Evolutionary conservation across 2,329 filamentous ascomycete species (phyloP).

Genomic region (Paracoccidioides brasiliensis): DNA sequence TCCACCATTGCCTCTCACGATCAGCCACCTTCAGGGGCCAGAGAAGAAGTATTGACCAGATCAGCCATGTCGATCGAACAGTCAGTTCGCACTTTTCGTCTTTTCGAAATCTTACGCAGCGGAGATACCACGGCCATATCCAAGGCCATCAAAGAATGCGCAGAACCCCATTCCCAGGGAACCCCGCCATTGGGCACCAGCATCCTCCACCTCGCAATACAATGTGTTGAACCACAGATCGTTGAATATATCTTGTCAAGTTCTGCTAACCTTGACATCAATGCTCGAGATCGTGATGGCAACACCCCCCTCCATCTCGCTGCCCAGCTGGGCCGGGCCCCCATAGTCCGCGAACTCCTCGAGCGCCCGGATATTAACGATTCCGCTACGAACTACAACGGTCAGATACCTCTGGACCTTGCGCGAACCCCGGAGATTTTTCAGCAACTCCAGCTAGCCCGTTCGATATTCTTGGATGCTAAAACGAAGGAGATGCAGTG

Average conservation of each 20-base stretch:
- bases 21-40: slow-evolving; percentile 16
- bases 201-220: slow-evolving; percentile 82
- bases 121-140: slow-evolving; percentile 86
- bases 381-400: slow-evolving; percentile 68
- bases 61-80: slow-evolving; percentile 59
- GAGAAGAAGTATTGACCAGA: slow-evolving; percentile 16
- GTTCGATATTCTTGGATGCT: slow-evolving; percentile 77
- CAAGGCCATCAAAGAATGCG: slow-evolving; percentile 55
- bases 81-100: slow-evolving; percentile 83
- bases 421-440: slow-evolving; percentile 90
- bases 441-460: slow-evolving; percentile 79
- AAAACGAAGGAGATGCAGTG: slow-evolving; percentile 76
- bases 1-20: slow-evolving; percentile 18
- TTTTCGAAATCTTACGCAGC: slow-evolving; percentile 82
- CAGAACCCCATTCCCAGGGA: slow-evolving; percentile 37
- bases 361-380: slow-evolving; percentile 80
- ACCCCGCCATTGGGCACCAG: slow-evolving; percentile 55
- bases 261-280: slow-evolving; percentile 64
- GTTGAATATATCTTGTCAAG: slow-evolving; percentile 86
- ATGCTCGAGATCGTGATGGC: slow-evolving; percentile 80
- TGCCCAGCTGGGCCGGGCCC: slow-evolving; percentile 63
- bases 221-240: slow-evolving; percentile 84
- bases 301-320: slow-evolving; percentile 89
- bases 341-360: slow-evolving; percentile 70
- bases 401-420: slow-evolving; percentile 74